phyloP scores from a whole-genome alignment of 2,329 filamentous ascomycete genomes.

The Colletotrichum brevisporum region DNA sequence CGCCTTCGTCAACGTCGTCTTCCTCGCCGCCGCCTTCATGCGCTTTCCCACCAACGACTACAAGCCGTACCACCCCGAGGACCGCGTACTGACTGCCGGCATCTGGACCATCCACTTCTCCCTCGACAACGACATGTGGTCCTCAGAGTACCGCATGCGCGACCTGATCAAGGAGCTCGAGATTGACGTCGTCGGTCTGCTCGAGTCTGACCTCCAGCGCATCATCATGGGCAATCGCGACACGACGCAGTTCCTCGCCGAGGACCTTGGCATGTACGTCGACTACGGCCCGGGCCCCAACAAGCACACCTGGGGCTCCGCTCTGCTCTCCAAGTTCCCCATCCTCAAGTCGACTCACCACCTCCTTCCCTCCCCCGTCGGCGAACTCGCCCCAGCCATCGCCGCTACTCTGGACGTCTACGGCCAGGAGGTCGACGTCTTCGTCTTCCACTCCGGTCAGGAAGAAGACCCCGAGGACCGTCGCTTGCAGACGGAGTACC shows the following conservation, averaged over 20 bases:
- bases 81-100: conserved; percentile 90
- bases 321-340: conserved; percentile 95
- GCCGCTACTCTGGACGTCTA: conserved; percentile 97
- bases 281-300: conserved; percentile 98
- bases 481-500: conserved; percentile 86
- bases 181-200: conserved; percentile 94
- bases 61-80: conserved; percentile 87
- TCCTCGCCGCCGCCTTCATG: conserved; percentile 84
- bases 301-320: conserved; percentile 98
- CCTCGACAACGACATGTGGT: conserved; percentile 99
- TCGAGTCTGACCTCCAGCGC: conserved; percentile 93
- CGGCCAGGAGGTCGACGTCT: conserved; percentile 89
- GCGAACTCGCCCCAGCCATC: conserved; percentile 95
- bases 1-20: conserved; percentile 82
- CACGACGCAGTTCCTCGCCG: conserved; percentile 92
- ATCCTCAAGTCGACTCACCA: conserved; percentile 98
- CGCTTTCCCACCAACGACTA: conserved; percentile 96
- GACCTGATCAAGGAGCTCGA: conserved; percentile 94
- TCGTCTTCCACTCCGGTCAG: conserved; percentile 98
- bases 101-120: conserved; percentile 99
- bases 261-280: conserved; percentile 98
- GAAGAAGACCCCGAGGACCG: conserved; percentile 96
- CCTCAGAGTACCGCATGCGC: conserved; percentile 92
- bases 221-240: conserved; percentile 99
- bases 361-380: conserved; percentile 91